Percentiles rank a stretch among this genome's conserved stretches.
Conservation (phyloP, 352 stramenopile species). For the Globisporangium solare region DNA sequence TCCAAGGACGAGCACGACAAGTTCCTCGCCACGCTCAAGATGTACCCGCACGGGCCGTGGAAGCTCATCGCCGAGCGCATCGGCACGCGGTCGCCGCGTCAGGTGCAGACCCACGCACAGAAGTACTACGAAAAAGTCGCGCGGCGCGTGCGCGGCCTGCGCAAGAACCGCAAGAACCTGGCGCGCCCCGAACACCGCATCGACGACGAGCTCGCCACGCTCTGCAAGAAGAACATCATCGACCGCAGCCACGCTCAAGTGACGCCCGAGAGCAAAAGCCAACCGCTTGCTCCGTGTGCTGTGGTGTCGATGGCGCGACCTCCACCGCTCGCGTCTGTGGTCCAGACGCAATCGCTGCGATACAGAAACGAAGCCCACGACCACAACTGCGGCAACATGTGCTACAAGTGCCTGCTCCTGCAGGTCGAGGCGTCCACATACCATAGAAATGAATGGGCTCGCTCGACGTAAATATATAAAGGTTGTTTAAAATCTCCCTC, state of each 20-base stretch:
- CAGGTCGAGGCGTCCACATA: too few species aligned
- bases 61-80: conserved; percentile 15
- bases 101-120: conserved; percentile 3
- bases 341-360: too few species aligned
- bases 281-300: too few species aligned
- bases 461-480: too few species aligned
- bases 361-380: too few species aligned
- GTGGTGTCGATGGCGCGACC: too few species aligned
- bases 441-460: too few species aligned
- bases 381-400: too few species aligned
- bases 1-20: conserved; percentile 23
- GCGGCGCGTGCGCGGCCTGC: conserved; percentile 23
- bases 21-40: conserved; percentile 20
- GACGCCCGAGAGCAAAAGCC: neutral
- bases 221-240: neutral
- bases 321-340: too few species aligned
- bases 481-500: too few species aligned
- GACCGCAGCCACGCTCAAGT: too few species aligned
- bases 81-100: conserved; percentile 20
- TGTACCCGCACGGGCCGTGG: conserved; percentile 24
- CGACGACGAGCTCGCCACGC: conserved; percentile 3
- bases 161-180: conserved; percentile 13
- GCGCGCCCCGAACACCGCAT: conserved; percentile 19
- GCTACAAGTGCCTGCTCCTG: too few species aligned
- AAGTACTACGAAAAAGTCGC: conserved; percentile 35